Conservation (phyloP, 106 monocot genomes). For the Xerophyta viscosa region DNA sequence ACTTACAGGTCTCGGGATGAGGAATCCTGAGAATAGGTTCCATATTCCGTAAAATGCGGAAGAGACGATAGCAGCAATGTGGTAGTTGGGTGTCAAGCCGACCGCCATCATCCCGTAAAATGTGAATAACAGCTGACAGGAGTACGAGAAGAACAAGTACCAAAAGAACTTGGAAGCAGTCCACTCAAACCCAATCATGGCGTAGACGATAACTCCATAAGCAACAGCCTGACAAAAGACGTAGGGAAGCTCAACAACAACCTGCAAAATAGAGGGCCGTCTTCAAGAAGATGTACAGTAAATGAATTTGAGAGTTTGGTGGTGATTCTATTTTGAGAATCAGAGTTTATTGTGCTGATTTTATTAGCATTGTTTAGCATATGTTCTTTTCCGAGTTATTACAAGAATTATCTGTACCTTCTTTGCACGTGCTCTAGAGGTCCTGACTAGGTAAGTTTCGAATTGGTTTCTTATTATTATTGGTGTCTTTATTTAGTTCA, state of each 20-base stretch:
- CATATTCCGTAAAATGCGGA: constrained; percentile 8
- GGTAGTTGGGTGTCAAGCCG: constrained; percentile 5
- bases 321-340: no score
- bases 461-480: no score
- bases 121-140: constrained; percentile 4
- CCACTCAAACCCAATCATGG: constrained; percentile 9
- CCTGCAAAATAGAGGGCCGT: constrained; percentile 22
- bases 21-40: constrained; percentile 7
- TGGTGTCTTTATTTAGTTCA: no score
- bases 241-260: constrained; percentile 15
- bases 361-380: no score
- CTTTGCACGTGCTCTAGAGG: no score
- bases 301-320: no score
- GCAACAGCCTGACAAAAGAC: background rate
- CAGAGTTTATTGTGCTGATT: no score
- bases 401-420: no score
- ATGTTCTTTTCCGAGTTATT: no score
- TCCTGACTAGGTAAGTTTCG: no score
- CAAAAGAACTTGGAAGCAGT: constrained; percentile 10
- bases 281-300: no score
- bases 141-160: constrained; percentile 6
- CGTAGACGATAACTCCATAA: background rate
- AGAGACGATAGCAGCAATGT: constrained; percentile 3
- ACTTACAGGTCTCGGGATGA: constrained; percentile 9
- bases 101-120: constrained; percentile 4